Conservation (phyloP, 2,329 filamentous ascomycete species). For the Myotisia sp. region DNA sequence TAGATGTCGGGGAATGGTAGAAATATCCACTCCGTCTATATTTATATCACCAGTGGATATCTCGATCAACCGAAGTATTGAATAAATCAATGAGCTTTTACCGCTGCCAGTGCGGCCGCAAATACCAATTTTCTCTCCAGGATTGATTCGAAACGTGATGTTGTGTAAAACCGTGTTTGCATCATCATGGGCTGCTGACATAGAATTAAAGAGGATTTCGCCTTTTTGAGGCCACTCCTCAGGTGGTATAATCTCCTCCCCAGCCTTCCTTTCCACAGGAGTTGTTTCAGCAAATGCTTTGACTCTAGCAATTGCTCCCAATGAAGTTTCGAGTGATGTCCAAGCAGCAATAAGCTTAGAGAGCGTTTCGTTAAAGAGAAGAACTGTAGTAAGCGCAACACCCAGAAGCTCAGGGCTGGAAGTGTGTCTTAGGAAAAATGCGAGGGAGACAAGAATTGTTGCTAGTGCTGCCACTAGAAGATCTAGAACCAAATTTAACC, state of each 20-base stretch:
- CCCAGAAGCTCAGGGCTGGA: neutral
- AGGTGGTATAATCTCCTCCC: slow-evolving; percentile 12
- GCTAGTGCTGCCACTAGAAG: slow-evolving; percentile 20
- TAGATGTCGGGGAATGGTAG: slow-evolving; percentile 3
- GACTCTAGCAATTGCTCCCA: slow-evolving; percentile 14
- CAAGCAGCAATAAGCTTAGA: neutral
- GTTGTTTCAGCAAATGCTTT: slow-evolving; percentile 12
- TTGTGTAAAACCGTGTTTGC: slow-evolving; percentile 2
- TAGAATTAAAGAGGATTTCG: slow-evolving; percentile 3
- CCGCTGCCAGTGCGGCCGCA: slow-evolving; percentile 12
- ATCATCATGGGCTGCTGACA: slow-evolving; percentile 6
- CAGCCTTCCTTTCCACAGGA: slow-evolving; percentile 11
- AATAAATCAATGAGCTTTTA: slow-evolving; percentile 6
- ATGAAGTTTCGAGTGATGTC: slow-evolving; percentile 8
- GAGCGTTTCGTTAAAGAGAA: neutral
- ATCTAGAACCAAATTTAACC: slow-evolving; percentile 28
- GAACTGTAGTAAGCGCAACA: neutral
- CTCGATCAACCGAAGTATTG: slow-evolving; percentile 5
- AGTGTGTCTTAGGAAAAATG: neutral
- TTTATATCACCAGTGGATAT: slow-evolving; percentile 2
- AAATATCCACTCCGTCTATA: slow-evolving; percentile 9
- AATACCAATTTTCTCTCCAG: slow-evolving; percentile 11
- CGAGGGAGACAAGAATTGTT: slow-evolving; percentile 12
- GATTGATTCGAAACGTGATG: slow-evolving; percentile 6
- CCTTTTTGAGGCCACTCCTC: slow-evolving; percentile 12